Conservation (phyloP, 495 filamentous ascomycete genomes). For the Xylaria castorea region DNA sequence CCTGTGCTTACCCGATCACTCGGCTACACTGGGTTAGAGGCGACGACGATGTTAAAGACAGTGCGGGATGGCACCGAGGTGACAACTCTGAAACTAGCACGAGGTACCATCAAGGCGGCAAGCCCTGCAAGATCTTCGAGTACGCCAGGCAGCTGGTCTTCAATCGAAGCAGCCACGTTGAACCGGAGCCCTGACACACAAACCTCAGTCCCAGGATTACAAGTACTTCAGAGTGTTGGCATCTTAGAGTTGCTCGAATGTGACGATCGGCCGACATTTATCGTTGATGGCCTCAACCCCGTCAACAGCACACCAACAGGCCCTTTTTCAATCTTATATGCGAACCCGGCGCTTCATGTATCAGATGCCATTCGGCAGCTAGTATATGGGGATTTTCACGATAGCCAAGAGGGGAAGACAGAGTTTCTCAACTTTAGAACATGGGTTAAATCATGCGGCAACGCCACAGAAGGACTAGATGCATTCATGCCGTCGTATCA, state of each 20-base stretch:
- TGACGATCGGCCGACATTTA: conserved; percentile 71
- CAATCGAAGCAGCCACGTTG: conserved; percentile 46
- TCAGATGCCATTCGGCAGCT: conserved; percentile 55
- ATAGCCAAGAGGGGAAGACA: conserved; percentile 42
- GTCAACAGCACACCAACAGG: conserved; percentile 56
- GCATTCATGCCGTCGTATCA: conserved; percentile 55
- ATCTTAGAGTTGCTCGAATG: conserved; percentile 70
- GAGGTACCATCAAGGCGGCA: conserved; percentile 59
- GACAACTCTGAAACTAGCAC: conserved; percentile 68
- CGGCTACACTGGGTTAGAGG: conserved; percentile 61
- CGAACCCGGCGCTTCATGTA: conserved; percentile 63
- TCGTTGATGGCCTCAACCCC: conserved; percentile 65
- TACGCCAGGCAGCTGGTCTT: conserved; percentile 55
- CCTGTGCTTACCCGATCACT: conserved; percentile 56
- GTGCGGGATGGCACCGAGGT: conserved; percentile 58
- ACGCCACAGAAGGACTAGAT: conserved; percentile 53
- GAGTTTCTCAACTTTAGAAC: conserved; percentile 64
- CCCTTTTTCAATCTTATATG: conserved; percentile 61
- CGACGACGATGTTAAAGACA: conserved; percentile 64
- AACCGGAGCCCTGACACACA: conserved; percentile 53
- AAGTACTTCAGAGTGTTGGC: conserved; percentile 63
- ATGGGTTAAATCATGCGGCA: conserved; percentile 63
- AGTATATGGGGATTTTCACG: conserved; percentile 53
- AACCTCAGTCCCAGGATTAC: conserved; percentile 46
- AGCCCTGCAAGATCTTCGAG: conserved; percentile 58